Conservation (phyloP, 306 rosid genomes). For the Abrus precatorius region DNA sequence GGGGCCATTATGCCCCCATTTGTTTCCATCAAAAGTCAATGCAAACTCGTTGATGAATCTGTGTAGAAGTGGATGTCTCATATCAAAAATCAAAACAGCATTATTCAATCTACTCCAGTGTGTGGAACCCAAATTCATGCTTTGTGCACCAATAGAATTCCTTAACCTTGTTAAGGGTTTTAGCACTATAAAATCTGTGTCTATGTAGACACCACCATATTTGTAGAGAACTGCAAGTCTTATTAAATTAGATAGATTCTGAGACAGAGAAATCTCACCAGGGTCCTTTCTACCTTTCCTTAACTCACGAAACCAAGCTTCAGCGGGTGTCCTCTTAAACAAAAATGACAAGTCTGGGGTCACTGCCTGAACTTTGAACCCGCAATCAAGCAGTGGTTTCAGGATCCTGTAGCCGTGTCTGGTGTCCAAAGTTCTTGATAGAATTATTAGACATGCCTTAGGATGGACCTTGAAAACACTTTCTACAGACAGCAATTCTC, state of each 20-base stretch:
- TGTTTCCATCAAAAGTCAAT: conserved; percentile 68
- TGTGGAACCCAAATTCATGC: conserved; percentile 47
- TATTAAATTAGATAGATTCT: conserved; percentile 72
- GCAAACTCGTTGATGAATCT: conserved; percentile 75
- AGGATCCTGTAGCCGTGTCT: conserved; percentile 56
- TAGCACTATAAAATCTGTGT: conserved; percentile 67
- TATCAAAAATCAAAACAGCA: conserved; percentile 73
- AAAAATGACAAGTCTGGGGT: conserved; percentile 74
- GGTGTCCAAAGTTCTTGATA: conserved; percentile 74
- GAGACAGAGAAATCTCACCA: conserved; percentile 73
- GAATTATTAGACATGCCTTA: conserved; percentile 62
- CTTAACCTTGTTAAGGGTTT: conserved; percentile 61
- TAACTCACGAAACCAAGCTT: conserved; percentile 67
- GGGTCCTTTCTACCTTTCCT: conserved; percentile 71
- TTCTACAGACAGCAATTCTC: conserved; percentile 64
- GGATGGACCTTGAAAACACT: conserved; percentile 73
- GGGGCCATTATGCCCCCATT: conserved; percentile 80
- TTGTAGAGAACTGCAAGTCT: conserved; percentile 71
- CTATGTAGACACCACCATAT: conserved; percentile 75
- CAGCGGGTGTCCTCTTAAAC: conserved; percentile 69
- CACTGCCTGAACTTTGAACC: conserved; percentile 65
- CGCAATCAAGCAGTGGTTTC: conserved; percentile 61
- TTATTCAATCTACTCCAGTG: conserved; percentile 77
- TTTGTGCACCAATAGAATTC: conserved; percentile 77
- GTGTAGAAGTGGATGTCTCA: conserved; percentile 65